Conservation (phyloP, 495 filamentous ascomycete genomes). For the Friedmanniomyces simplex region DNA sequence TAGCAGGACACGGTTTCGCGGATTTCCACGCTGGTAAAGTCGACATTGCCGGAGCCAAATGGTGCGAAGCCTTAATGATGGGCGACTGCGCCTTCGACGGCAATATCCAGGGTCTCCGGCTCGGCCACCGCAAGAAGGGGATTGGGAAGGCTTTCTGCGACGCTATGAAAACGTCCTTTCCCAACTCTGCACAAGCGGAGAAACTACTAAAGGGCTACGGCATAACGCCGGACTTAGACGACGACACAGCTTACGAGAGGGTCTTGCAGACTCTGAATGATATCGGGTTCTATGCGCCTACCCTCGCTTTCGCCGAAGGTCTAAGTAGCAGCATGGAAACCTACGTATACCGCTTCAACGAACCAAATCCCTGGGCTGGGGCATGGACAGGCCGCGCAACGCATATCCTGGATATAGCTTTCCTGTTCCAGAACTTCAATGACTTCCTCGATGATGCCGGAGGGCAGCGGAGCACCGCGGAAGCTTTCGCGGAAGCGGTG, state of each 20-base stretch:
- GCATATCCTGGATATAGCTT: constrained; percentile 39
- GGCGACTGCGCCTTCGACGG: constrained; percentile 37
- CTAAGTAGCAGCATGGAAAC: constrained; percentile 24
- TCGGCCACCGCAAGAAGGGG: constrained; percentile 21
- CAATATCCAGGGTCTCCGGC: constrained; percentile 15
- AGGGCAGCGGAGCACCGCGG: constrained; percentile 28
- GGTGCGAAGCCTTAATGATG: constrained; percentile 36
- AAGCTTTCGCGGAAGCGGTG: constrained; percentile 35
- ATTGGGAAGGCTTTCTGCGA: constrained; percentile 29
- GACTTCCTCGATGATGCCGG: constrained; percentile 29
- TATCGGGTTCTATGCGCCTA: constrained; percentile 34
- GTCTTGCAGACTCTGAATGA: constrained; percentile 35
- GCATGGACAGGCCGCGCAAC: constrained; percentile 33
- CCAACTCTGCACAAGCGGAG: constrained; percentile 18
- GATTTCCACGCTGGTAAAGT: constrained; percentile 20
- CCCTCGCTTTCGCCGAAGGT: constrained; percentile 28
- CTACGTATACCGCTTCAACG: constrained; percentile 42
- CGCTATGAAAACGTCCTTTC: constrained; percentile 23
- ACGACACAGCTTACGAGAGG: constrained; percentile 28
- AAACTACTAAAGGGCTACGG: constrained; percentile 29
- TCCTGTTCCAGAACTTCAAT: constrained; percentile 38
- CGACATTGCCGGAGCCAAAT: constrained; percentile 19
- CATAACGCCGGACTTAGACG: constrained; percentile 23
- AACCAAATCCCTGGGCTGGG: constrained; percentile 41
- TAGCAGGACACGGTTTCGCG: constrained; percentile 3